Conservation (phyloP, 2,329 filamentous ascomycete species). For the Fusarium udum region DNA sequence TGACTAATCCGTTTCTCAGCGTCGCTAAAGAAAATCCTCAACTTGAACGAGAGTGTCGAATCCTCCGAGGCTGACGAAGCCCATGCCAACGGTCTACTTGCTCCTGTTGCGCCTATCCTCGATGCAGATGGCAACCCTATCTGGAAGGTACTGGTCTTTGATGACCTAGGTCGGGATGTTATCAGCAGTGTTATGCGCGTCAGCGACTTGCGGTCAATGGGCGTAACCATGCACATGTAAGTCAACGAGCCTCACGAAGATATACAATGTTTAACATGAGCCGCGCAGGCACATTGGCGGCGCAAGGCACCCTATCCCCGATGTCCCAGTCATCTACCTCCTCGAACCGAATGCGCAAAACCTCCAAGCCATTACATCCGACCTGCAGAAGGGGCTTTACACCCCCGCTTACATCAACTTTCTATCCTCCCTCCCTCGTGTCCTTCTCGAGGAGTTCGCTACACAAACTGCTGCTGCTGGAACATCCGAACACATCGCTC, state of each 20-base stretch:
- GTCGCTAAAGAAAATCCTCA: constrained; percentile 94
- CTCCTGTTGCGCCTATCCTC: constrained; percentile 80
- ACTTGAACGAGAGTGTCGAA: constrained; percentile 81
- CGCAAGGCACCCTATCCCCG: constrained; percentile 87
- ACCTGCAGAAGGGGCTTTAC: constrained; percentile 88
- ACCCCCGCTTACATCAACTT: constrained; percentile 97
- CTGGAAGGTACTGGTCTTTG: constrained; percentile 98
- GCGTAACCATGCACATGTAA: constrained; percentile 96
- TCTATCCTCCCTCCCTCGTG: constrained; percentile 88
- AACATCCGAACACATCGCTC: constrained; percentile 88
- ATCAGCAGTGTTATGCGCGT: constrained; percentile 96
- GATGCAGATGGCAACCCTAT: constrained; percentile 90
- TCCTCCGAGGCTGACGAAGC: constrained; percentile 70
- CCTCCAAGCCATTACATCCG: constrained; percentile 81
- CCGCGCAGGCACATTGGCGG: constrained; percentile 77
- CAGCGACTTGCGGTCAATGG: constrained; percentile 90
- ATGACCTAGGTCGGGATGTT: constrained; percentile 89
- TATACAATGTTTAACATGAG: constrained; percentile 39
- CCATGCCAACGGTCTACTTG: constrained; percentile 69
- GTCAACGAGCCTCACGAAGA: constrained; percentile 26
- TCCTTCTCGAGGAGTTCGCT: constrained; percentile 93
- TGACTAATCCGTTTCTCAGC: constrained; percentile 58
- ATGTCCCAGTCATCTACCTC: constrained; percentile 96
- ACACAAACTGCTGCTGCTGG: constrained; percentile 84
- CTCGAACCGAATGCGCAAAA: constrained; percentile 87